Evolutionary conservation across 2,329 filamentous ascomycete species (phyloP), one percentile per base, ranked within the genome.

Genomic region (Cladosporium oxysporum): DNA sequence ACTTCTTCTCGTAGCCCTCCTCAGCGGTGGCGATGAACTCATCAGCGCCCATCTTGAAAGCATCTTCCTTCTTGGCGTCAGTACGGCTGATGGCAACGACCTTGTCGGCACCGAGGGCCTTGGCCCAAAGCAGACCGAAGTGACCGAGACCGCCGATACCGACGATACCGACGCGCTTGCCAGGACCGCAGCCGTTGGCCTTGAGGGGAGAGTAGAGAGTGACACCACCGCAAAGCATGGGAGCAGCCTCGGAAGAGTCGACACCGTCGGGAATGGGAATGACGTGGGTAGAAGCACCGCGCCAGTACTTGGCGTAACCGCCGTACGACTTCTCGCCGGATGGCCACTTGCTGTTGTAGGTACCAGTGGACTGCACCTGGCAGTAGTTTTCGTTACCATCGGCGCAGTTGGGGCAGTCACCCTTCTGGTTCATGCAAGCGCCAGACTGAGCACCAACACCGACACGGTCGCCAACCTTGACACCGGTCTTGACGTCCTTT

Each of bases 221-320:
- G 62, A 93, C 83, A 3, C 91, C 91, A 1, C 87, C 91, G 74
- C 91, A 93, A 31, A 93, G 83, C 80, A 93, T 87, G 1, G 91
- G 90, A 1, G 90, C 85, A 3, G 84, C 85, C 66, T 83, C 78
- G 14, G 80, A 81, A 23, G 79, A 82, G 2, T 77, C 72, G 26
- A 88, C 66, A 0, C 67, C 73, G 14, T 83, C 80, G 0, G 85
- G 85, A 66, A 88, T 86, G 70, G 77, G 80, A 70, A 87, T 77
- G 2, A 82, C 82, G 67, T 91, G 92, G 69, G 84, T 82, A 18
- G 78, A 80, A 0, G 83, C 82, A 0, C 82, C 83, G 18, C 87
- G 82, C 73, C 82, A 82, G 68, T 84, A 81, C 59, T 79, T 78
- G 10, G 84, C 83, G 69, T 85, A 87, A 2, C 80, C 90, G 2